phyloP scores from a whole-genome alignment of 1,284 basidiomycete species.

The Cutaneotrichosporon sp. region DNA sequence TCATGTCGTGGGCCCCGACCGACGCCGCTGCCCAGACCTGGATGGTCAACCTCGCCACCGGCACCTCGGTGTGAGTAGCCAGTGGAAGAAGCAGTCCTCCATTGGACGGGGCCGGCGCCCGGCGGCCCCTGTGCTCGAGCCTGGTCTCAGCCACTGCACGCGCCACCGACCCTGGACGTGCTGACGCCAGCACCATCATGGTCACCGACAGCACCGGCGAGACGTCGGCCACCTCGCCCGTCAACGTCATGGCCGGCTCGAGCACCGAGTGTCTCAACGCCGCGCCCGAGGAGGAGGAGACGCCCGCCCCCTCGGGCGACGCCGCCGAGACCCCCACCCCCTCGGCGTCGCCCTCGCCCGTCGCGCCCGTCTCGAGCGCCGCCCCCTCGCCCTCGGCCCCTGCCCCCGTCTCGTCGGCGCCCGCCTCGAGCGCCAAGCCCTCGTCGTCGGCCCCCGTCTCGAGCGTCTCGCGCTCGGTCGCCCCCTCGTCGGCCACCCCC shows the following conservation, averaged over 20 bases:
- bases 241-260: slow-evolving; percentile 59
- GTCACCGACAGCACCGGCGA: slow-evolving; percentile 62
- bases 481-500: slow-evolving; percentile 2
- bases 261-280: slow-evolving; percentile 44
- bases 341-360: slow-evolving; percentile 1
- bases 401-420: slow-evolving; percentile 27
- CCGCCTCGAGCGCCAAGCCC: slow-evolving; percentile 18
- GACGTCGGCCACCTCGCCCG: slow-evolving; percentile 60
- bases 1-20: slow-evolving; percentile 38
- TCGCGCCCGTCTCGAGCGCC: slow-evolving; percentile 5
- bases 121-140: background rate
- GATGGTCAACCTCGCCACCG: slow-evolving; percentile 61
- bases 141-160: background rate
- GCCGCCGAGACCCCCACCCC: slow-evolving; percentile 4
- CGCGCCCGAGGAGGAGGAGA: background rate
- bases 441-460: slow-evolving; percentile 8
- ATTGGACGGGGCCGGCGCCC: background rate
- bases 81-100: too few relatives aligned
- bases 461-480: slow-evolving; percentile 1
- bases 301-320: background rate
- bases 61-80: slow-evolving; percentile 61
- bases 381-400: slow-evolving; percentile 30
- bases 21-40: slow-evolving; percentile 61
- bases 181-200: slow-evolving; percentile 34
- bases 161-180: background rate